Conservation (phyloP, 2,329 filamentous ascomycete species). For the Fusarium tupiense region DNA sequence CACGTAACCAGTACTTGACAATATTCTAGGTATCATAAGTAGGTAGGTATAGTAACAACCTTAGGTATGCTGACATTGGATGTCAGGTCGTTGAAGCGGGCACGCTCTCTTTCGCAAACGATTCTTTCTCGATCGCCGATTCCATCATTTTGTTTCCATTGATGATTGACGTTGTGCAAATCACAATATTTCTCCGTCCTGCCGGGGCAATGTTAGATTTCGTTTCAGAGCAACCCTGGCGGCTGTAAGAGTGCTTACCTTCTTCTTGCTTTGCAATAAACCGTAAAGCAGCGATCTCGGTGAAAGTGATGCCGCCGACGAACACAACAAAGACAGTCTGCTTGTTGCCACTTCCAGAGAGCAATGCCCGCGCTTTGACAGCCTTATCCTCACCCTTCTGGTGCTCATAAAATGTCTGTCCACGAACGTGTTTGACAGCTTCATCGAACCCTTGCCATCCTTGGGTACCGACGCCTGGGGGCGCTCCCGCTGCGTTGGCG, state of each 20-base stretch:
- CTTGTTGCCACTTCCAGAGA: conserved; percentile 80
- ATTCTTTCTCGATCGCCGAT: conserved; percentile 78
- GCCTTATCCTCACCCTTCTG: conserved; percentile 95
- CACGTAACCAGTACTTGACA: conserved; percentile 8
- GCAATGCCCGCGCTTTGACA: conserved; percentile 82
- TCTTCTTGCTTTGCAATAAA: conserved; percentile 89
- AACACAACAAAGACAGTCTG: conserved; percentile 98
- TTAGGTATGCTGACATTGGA: background rate
- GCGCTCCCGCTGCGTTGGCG: conserved; percentile 43
- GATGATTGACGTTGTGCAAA: conserved; percentile 92
- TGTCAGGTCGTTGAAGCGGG: conserved; percentile 31
- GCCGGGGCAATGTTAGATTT: conserved; percentile 28
- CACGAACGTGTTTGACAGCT: conserved; percentile 84
- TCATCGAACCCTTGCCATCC: conserved; percentile 97
- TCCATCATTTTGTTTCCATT: conserved; percentile 92
- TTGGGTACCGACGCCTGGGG: conserved; percentile 69
- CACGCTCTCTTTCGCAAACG: conserved; percentile 61
- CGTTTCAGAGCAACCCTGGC: background rate
- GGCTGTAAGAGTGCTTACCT: conserved; percentile 55
- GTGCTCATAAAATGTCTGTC: conserved; percentile 88
- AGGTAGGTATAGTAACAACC: background rate
- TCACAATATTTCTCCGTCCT: conserved; percentile 84
- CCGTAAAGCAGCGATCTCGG: conserved; percentile 91
- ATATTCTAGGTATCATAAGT: conserved; percentile 33
- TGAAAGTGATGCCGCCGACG: conserved; percentile 94